Base-by-base conservation (phyloP, 306 rosid species). In the Ceratonia siliqua region DNA sequence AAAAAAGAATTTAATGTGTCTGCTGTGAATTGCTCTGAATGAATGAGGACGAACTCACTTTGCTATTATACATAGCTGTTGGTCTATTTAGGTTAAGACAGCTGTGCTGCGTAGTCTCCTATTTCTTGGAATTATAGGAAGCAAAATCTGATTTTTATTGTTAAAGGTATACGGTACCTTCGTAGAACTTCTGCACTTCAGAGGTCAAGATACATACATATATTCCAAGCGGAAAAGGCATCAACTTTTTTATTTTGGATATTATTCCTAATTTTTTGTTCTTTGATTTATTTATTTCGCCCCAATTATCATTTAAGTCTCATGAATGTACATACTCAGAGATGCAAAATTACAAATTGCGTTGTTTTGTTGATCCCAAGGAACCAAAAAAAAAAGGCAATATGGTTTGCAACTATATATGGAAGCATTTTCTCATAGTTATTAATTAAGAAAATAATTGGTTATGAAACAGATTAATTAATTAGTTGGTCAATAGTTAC, bases 71-170 rank as follows among this genome's bases (percentile, higher is more conserved):
- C 21, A 18, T 4, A 43, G 8, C 24, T 77, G 80, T 74, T 45
- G 62, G 65, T 45, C 63, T 59, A 69, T 63, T 74, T 33, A 39
- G 64, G 71, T 33, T 30, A 70, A 13, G 70, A 20, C 70, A 69
- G 45, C 20, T 69, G 32, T 55, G 50, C 63, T 24, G 45, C 6
- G 8, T 50, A n/a, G 24, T 39, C 42, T 32, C 11, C 69, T 22
- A 69, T 24, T n/a, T 20, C 6, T 39, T 56, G 45, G 45, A 42
- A 42, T 27, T 27, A 14, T 4, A 42, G 39, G 21, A 58, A 72
- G 46, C 28, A 72, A 43, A 22, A 43, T 42, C 15, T 0, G 22
- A 43, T 6, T 42, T 27, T 43, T 30, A 42, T 43, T 72, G 46
- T 58, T 13, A 3, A 42, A 18, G 6, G 1, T 22, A 13, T 9